phyloP scores from a whole-genome alignment of 2,329 filamentous ascomycete genomes.

The Aplosporella prunicola region DNA sequence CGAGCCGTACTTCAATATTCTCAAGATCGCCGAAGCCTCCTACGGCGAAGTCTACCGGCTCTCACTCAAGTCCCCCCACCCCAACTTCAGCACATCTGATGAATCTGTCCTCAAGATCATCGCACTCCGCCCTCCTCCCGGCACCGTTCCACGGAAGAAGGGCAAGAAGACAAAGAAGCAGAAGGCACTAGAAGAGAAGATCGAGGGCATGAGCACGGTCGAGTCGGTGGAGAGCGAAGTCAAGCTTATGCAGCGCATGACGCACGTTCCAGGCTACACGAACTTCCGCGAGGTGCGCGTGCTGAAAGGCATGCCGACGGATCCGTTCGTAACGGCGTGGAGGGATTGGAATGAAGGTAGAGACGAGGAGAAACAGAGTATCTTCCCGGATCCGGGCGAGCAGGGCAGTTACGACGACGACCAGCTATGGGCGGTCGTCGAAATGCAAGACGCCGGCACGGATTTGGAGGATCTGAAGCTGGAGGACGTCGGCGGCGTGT shows the following conservation, averaged over 20 bases:
- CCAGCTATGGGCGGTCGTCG: constrained; percentile 54
- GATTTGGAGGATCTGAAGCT: constrained; percentile 33
- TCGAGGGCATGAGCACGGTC: constrained; percentile 33
- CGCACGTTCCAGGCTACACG: constrained; percentile 52
- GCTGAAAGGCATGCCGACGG: constrained; percentile 46
- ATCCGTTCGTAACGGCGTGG: constrained; percentile 40
- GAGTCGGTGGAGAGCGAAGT: constrained; percentile 39
- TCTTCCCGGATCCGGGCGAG: constrained; percentile 48
- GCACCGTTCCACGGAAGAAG: neutral
- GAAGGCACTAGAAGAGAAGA: constrained; percentile 26
- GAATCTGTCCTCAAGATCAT: constrained; percentile 42
- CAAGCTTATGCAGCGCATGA: constrained; percentile 47
- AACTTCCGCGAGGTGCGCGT: constrained; percentile 51
- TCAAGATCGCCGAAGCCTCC: constrained; percentile 56
- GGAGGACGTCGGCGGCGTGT: constrained; percentile 28
- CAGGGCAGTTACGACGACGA: constrained; percentile 44
- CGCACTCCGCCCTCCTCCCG: constrained; percentile 23
- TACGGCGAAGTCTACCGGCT: constrained; percentile 58
- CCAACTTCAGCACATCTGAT: constrained; percentile 22
- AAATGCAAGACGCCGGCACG: constrained; percentile 56
- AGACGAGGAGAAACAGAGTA: constrained; percentile 36
- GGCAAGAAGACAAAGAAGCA: constrained; percentile 17
- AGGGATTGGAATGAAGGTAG: constrained; percentile 34
- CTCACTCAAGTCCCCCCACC: constrained; percentile 23
- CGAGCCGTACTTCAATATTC: constrained; percentile 38